phyloP scores from a whole-genome alignment of 257 asterid genomes.

The Penstemon eatonii region DNA sequence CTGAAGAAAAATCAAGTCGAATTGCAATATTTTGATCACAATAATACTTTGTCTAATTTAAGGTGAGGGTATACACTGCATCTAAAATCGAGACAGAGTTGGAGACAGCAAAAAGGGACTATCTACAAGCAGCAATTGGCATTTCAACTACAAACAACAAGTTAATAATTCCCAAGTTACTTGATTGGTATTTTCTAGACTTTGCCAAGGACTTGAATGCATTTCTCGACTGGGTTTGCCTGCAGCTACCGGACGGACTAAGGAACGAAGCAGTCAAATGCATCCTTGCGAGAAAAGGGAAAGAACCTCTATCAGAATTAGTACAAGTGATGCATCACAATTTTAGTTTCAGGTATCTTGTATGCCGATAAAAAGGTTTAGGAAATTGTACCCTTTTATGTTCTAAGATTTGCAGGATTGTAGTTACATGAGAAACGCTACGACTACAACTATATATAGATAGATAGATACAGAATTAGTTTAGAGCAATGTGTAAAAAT shows the following conservation, averaged over 20 bases:
- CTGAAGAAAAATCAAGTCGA: background rate
- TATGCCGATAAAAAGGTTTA: slow-evolving; percentile 31
- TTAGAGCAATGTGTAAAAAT: too few species aligned
- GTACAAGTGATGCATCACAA: slow-evolving; percentile 65
- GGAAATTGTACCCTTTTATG: background rate
- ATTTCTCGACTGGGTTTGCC: slow-evolving; percentile 74
- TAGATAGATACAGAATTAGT: too few species aligned
- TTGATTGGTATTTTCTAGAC: slow-evolving; percentile 84
- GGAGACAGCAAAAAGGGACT: slow-evolving; percentile 71
- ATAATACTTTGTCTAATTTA: slow-evolving; percentile 17
- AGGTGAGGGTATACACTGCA: slow-evolving; percentile 82
- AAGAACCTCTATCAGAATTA: slow-evolving; percentile 44
- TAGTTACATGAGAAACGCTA: slow-evolving; percentile 1
- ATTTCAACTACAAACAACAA: slow-evolving; percentile 56
- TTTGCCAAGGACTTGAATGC: slow-evolving; percentile 78
- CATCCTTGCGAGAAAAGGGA: slow-evolving; percentile 41
- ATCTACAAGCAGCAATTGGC: slow-evolving; percentile 71
- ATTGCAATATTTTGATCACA: background rate
- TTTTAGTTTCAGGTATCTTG: slow-evolving; percentile 78
- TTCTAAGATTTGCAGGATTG: slow-evolving; percentile 6
- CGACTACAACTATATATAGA: background rate
- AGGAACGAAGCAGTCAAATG: slow-evolving; percentile 49
- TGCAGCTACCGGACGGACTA: slow-evolving; percentile 68
- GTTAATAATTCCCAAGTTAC: slow-evolving; percentile 65
- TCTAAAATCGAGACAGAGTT: slow-evolving; percentile 59